These are phyloP conservation scores for Curvularia lunata DNA, from an alignment of 2,329 filamentous ascomycete species.

Conservation along the genomic window DNA sequence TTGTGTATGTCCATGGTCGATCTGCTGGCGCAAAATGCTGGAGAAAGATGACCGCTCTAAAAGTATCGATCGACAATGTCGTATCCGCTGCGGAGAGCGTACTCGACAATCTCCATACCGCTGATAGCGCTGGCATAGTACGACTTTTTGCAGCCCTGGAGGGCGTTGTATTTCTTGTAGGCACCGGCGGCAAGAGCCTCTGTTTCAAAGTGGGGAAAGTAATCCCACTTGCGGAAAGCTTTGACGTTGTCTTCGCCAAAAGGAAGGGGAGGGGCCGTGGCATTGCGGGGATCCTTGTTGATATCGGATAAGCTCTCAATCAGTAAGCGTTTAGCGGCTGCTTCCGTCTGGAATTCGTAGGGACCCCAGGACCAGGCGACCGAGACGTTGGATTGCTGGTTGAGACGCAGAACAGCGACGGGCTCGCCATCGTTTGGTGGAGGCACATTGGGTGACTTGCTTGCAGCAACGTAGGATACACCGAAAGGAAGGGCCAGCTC, in stretches of 20 bases:
- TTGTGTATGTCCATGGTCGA: not conserved
- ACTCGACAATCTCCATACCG: slow-evolving; percentile 50
- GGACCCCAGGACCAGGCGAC: slow-evolving; percentile 49
- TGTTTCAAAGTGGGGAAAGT: slow-evolving; percentile 47
- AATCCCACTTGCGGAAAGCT: slow-evolving; percentile 49
- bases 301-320: slow-evolving; percentile 41
- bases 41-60: not conserved
- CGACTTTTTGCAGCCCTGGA: slow-evolving; percentile 49
- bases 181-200: slow-evolving; percentile 35
- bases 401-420: slow-evolving; percentile 45
- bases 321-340: slow-evolving; percentile 34
- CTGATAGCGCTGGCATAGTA: slow-evolving; percentile 47
- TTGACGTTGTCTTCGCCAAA: slow-evolving; percentile 35
- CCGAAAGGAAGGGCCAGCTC: slow-evolving; percentile 46
- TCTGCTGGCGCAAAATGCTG: not conserved
- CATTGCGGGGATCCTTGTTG: slow-evolving; percentile 48
- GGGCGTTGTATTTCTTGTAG: slow-evolving; percentile 40
- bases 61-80: slow-evolving; percentile 47
- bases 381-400: slow-evolving; percentile 36
- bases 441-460: slow-evolving; percentile 29
- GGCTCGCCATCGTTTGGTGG: slow-evolving; percentile 45
- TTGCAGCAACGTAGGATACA: slow-evolving; percentile 44
- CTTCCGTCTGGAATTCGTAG: slow-evolving; percentile 41
- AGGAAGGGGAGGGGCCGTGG: slow-evolving; percentile 26
- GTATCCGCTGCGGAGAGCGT: slow-evolving; percentile 44